Conservation (phyloP, 2,329 filamentous ascomycete genomes). For the Colletotrichum sp. region DNA sequence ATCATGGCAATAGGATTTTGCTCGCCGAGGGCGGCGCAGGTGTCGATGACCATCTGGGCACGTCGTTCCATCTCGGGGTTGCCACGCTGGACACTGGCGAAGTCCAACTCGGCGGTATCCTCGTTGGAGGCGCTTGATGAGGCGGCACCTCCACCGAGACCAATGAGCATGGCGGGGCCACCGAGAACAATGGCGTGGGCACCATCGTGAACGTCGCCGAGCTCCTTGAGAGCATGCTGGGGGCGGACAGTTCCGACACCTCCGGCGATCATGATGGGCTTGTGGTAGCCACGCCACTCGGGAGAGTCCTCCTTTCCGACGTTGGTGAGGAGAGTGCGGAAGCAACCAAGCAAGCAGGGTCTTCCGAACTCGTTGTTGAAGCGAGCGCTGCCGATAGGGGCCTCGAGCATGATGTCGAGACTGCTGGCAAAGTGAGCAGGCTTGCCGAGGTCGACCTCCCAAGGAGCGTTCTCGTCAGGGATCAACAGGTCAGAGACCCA, state of each 20-base stretch:
- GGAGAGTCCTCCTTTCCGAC: constrained; percentile 57
- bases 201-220: constrained; percentile 80
- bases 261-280: constrained; percentile 98
- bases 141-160: constrained; percentile 91
- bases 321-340: constrained; percentile 83
- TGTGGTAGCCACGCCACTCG: constrained; percentile 91
- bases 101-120: constrained; percentile 90
- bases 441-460: constrained; percentile 90
- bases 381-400: constrained; percentile 89
- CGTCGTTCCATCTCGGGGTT: constrained; percentile 96
- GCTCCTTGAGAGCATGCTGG: constrained; percentile 86
- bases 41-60: constrained; percentile 98
- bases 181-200: constrained; percentile 92
- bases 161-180: constrained; percentile 97
- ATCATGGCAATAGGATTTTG: constrained; percentile 95
- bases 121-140: constrained; percentile 90
- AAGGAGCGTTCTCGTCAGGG: constrained; percentile 80
- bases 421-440: constrained; percentile 92
- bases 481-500: constrained; percentile 95
- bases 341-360: constrained; percentile 86
- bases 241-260: constrained; percentile 92
- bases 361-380: constrained; percentile 99
- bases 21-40: constrained; percentile 82
- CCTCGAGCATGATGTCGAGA: constrained; percentile 97
- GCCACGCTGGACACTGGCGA: constrained; percentile 94